These are phyloP conservation scores for Pugionium cornutum DNA, from an alignment of 345 rosid genomes.

Conservation along the genomic window DNA sequence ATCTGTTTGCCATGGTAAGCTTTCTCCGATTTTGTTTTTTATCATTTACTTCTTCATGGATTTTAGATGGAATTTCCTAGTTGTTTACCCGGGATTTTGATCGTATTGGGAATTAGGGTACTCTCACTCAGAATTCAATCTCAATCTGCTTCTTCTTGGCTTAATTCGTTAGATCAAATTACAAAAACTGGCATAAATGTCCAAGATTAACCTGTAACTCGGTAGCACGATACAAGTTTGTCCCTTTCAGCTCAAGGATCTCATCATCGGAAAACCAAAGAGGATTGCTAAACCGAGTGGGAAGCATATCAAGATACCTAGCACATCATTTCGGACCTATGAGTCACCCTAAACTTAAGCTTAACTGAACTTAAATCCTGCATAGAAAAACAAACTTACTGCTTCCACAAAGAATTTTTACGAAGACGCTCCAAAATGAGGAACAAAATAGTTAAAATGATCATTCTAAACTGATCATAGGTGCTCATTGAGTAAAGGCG, in stretches of 20 bases:
- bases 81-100: too few species aligned
- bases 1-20: constrained; percentile 92
- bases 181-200: neutral
- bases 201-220: constrained; percentile 62
- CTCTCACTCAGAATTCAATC: neutral
- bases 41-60: neutral
- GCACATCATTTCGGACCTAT: neutral
- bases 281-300: constrained; percentile 71
- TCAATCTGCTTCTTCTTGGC: constrained; percentile 4
- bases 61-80: too few species aligned
- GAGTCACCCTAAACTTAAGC: neutral
- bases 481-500: too few species aligned
- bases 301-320: constrained; percentile 95
- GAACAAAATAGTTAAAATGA: constrained; percentile 47
- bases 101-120: too few species aligned
- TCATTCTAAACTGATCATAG: too few species aligned
- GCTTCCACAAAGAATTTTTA: constrained; percentile 79
- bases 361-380: too few species aligned
- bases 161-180: neutral
- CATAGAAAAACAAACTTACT: constrained; percentile 45
- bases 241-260: constrained; percentile 71
- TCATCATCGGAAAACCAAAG: constrained; percentile 89
- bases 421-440: constrained; percentile 79
- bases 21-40: neutral
- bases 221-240: constrained; percentile 71